Percentiles rank a stretch among this genome's conserved stretches.
phyloP scores from a whole-genome alignment of 495 filamentous ascomycete species.

The Haplographium delicatum region DNA sequence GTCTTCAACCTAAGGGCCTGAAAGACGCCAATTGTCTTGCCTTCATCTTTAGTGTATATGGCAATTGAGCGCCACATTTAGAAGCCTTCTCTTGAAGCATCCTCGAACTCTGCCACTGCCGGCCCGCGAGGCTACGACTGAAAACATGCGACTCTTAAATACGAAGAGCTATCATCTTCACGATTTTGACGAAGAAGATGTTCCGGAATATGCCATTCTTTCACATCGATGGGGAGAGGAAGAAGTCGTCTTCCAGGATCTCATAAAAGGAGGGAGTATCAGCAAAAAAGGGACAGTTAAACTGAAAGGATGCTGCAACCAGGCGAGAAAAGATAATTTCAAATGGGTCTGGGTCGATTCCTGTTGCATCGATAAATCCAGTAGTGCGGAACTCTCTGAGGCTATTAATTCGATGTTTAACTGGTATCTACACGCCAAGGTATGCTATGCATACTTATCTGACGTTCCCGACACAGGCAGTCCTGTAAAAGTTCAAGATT shows the following conservation, averaged over 20 bases:
- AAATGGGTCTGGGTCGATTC: neutral
- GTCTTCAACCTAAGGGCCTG: too few species aligned
- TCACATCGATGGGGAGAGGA: neutral
- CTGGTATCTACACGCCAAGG: neutral
- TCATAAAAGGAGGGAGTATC: neutral
- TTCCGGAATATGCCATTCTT: neutral
- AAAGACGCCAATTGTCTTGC: too few species aligned
- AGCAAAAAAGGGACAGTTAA: neutral
- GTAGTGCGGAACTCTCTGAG: neutral
- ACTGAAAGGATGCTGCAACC: neutral
- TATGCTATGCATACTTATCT: neutral
- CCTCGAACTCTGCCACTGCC: too few species aligned
- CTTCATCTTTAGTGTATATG: too few species aligned
- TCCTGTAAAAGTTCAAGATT: too few species aligned
- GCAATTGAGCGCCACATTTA: too few species aligned
- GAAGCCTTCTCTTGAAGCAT: too few species aligned
- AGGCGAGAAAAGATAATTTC: neutral
- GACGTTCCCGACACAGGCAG: neutral
- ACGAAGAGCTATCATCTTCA: neutral
- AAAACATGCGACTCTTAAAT: neutral
- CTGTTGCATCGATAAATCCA: neutral
- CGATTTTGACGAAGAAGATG: neutral
- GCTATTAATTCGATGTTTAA: neutral
- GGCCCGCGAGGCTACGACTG: too few species aligned
- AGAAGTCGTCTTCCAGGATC: neutral